Conservation (phyloP, 2,329 filamentous ascomycete genomes). For the Fusarium sp. region DNA sequence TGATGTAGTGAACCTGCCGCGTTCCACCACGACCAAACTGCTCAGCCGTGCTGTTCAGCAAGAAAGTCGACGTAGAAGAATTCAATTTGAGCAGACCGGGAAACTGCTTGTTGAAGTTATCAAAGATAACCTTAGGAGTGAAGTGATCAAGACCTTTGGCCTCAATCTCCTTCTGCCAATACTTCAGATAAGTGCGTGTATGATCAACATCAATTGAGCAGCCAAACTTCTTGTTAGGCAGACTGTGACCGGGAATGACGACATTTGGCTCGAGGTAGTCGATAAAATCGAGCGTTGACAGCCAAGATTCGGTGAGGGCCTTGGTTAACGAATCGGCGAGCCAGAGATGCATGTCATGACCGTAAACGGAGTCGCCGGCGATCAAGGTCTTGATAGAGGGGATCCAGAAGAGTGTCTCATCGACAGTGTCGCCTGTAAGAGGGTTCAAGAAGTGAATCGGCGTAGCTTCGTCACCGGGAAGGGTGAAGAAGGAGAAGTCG, state of each 20-base stretch:
- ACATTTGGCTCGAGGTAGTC: background rate
- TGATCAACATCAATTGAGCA: background rate
- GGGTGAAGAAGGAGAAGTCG: background rate
- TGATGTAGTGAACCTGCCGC: background rate
- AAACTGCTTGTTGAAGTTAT: background rate
- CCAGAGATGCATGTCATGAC: background rate
- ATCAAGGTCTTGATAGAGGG: background rate
- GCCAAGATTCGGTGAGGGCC: background rate
- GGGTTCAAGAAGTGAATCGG: background rate
- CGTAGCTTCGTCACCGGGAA: background rate
- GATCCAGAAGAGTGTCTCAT: background rate
- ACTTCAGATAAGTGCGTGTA: background rate
- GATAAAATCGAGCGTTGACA: background rate
- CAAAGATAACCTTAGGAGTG: background rate
- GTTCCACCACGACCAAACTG: background rate
- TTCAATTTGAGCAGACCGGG: background rate
- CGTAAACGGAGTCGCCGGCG: background rate
- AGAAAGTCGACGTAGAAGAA: background rate
- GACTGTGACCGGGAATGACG: background rate
- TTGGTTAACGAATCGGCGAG: background rate
- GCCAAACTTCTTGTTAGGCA: background rate
- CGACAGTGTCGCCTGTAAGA: rapidly evolving
- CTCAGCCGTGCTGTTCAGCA: background rate
- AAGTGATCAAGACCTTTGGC: background rate
- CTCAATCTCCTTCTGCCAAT: background rate